Evolutionary conservation across 768 basidiomycete species (phyloP).

Genomic region (Pulveroboletus sp.): DNA sequence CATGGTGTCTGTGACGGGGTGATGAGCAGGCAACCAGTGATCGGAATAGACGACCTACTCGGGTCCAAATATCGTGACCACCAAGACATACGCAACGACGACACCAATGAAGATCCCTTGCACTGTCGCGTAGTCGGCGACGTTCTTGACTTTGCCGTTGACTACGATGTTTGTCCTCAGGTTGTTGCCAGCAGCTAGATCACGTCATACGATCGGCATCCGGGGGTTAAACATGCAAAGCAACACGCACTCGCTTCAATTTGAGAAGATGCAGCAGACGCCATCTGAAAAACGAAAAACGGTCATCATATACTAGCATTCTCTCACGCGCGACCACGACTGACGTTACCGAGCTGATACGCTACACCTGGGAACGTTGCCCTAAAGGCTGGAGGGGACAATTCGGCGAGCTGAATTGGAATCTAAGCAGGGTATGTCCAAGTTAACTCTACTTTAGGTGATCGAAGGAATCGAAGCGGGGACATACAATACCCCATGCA

Average conservation of each 20-base stretch:
- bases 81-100: conserved; percentile 70
- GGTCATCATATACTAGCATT: neutral
- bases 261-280: conserved; percentile 70
- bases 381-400: conserved; percentile 85
- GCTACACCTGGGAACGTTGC: conserved; percentile 84
- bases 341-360: conserved; percentile 74
- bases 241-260: conserved; percentile 25
- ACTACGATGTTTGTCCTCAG: conserved; percentile 45
- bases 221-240: neutral
- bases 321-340: neutral
- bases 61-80: conserved; percentile 75
- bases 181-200: conserved; percentile 52
- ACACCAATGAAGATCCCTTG: conserved; percentile 88
- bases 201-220: neutral
- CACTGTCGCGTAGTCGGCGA: conserved; percentile 68
- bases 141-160: conserved; percentile 36
- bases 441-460: neutral
- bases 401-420: conserved; percentile 78
- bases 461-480: neutral
- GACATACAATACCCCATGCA: conserved; percentile 79
- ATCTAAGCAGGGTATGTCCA: conserved; percentile 30
- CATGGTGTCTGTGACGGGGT: conserved; percentile 48
- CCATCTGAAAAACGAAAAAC: conserved; percentile 38
- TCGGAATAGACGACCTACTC: conserved; percentile 43
- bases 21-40: neutral